phyloP scores from a whole-genome alignment of 352 stramenopile species.

The Hyaloperonospora arabidopsidis region DNA sequence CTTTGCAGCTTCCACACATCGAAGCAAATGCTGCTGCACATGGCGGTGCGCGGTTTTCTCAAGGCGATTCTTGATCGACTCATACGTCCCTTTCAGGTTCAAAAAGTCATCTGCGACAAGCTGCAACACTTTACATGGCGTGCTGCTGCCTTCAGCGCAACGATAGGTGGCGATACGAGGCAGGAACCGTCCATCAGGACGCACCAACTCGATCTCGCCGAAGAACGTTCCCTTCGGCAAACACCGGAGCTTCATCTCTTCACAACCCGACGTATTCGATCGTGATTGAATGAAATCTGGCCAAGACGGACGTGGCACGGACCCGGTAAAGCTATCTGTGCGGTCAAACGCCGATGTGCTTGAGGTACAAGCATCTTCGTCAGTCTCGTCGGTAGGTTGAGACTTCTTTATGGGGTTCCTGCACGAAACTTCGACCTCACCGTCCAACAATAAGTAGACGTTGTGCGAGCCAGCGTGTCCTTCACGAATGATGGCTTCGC shows the following conservation, averaged over 20 bases:
- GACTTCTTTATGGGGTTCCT: conserved; percentile 60
- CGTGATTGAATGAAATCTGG: conserved; percentile 17
- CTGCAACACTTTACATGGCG: conserved; percentile 68
- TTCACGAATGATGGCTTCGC: conserved; percentile 70
- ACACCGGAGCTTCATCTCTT: conserved; percentile 52
- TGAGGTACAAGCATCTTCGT: conserved; percentile 16
- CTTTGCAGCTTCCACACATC: conserved; percentile 67
- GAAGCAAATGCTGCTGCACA: conserved; percentile 66
- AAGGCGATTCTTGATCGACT: conserved; percentile 63
- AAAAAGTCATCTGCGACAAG: conserved; percentile 73
- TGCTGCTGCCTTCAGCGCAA: conserved; percentile 35
- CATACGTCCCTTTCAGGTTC: conserved; percentile 69
- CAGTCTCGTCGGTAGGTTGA: conserved; percentile 5
- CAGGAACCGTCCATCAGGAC: conserved; percentile 55
- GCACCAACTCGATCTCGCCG: conserved; percentile 69
- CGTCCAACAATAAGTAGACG: conserved; percentile 71
- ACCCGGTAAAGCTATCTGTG: conserved; percentile 27
- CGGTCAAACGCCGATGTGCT: conserved; percentile 21
- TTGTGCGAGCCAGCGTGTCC: conserved; percentile 59
- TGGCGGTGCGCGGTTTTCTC: conserved; percentile 48
- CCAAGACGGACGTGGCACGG: conserved; percentile 25
- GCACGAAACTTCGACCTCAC: conserved; percentile 69
- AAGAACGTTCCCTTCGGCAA: conserved; percentile 73
- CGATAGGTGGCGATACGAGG: conserved; percentile 67
- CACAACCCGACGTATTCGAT: conserved; percentile 13